These are phyloP conservation scores for Bocquillonia castaneifolia DNA, from an alignment of 441 rosid species.

Conservation along the genomic window DNA sequence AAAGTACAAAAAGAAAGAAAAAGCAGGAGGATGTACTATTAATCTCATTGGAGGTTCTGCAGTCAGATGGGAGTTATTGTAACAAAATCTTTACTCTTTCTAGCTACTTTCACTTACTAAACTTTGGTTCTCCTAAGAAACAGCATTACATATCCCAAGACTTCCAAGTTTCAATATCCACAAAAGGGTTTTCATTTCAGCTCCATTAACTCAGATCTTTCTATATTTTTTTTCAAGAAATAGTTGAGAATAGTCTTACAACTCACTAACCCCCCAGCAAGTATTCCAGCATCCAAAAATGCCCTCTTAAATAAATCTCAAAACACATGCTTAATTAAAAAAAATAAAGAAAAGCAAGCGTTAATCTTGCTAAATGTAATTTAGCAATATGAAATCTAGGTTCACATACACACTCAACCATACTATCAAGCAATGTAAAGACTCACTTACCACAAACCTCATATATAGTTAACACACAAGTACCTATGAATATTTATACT, in stretches of 20 bases:
- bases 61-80: background rate
- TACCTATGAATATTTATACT: background rate
- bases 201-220: background rate
- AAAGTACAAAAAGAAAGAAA: background rate
- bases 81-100: background rate
- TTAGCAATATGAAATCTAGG: too few relatives aligned
- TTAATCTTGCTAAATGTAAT: too few relatives aligned
- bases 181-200: background rate
- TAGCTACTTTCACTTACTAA: background rate
- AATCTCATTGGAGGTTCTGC: background rate
- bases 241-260: too few relatives aligned
- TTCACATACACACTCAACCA: background rate
- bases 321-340: background rate
- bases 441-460: background rate
- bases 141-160: background rate
- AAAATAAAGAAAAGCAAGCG: background rate
- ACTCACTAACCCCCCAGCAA: too few relatives aligned
- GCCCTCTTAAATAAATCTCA: background rate
- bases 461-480: background rate
- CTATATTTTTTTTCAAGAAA: background rate
- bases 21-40: background rate
- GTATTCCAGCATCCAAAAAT: background rate
- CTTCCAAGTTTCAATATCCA: background rate
- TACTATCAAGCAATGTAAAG: background rate
- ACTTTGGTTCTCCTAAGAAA: background rate